Conservation (phyloP, 1,284 basidiomycete species). For the Cryptococcus neoformans region DNA sequence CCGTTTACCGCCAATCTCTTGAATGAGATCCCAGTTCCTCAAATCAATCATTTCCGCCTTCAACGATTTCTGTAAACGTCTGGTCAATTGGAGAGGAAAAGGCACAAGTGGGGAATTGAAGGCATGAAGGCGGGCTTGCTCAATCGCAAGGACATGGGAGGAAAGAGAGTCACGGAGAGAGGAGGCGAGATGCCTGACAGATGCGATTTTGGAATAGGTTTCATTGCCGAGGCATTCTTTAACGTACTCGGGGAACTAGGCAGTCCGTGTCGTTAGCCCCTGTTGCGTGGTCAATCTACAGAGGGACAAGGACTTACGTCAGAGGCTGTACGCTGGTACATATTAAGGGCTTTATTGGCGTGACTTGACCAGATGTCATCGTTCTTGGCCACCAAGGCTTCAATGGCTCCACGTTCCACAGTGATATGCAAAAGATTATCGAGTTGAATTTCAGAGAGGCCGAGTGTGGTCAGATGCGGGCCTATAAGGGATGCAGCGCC, state of each 20-base stretch:
- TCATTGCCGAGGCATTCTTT: conserved; percentile 38
- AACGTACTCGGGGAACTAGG: conserved; percentile 35
- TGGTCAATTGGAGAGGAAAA: background rate
- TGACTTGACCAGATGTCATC: background rate
- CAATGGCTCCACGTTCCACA: conserved; percentile 27
- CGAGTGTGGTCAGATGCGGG: conserved; percentile 18
- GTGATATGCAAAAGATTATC: conserved; percentile 35
- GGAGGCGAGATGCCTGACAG: conserved; percentile 21
- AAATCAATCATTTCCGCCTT: conserved; percentile 11
- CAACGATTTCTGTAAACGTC: background rate
- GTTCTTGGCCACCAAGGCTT: conserved; percentile 13
- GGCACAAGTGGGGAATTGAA: background rate
- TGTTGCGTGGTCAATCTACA: background rate
- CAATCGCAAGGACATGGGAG: conserved; percentile 17
- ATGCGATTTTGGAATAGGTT: conserved; percentile 32
- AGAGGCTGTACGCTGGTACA: background rate
- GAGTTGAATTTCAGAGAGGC: conserved; percentile 37
- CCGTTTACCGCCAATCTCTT: conserved; percentile 19
- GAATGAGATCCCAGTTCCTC: conserved; percentile 29
- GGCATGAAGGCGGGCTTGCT: conserved; percentile 19
- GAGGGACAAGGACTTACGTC: background rate
- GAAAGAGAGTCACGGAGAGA: conserved; percentile 22
- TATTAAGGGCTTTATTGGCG: background rate
- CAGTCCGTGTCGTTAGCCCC: too few species aligned
- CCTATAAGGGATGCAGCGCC: conserved; percentile 23